A percentile compares a stretch with the other conserved stretches of the same genome.
Evolutionary conservation across 2,329 filamentous ascomycete genomes (phyloP).

Genomic region (Cladosporium colombiae): DNA sequence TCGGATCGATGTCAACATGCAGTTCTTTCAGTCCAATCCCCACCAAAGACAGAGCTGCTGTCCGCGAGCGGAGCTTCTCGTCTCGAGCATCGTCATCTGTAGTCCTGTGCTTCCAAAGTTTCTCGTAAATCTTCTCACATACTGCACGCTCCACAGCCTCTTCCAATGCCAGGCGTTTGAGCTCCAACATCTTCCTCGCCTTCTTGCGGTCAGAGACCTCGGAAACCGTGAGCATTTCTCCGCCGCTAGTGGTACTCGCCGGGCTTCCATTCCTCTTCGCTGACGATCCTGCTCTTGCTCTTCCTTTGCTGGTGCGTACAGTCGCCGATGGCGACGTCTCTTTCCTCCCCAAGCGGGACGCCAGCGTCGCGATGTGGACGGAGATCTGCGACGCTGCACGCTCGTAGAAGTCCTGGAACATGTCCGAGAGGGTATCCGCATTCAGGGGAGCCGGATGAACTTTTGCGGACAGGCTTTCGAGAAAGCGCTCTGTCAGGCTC

Average conservation of each 20-base stretch:
- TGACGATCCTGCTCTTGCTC: slow-evolving; percentile 42
- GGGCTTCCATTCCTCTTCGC: slow-evolving; percentile 38
- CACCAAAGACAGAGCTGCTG: slow-evolving; percentile 84
- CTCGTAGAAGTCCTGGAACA: slow-evolving; percentile 93
- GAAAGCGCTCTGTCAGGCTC: slow-evolving; percentile 87
- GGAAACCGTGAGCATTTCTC: slow-evolving; percentile 79
- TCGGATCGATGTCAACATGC: slow-evolving; percentile 69
- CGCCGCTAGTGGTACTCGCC: slow-evolving; percentile 46
- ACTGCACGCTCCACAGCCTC: slow-evolving; percentile 82
- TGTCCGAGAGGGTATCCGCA: slow-evolving; percentile 76
- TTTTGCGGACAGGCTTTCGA: slow-evolving; percentile 85
- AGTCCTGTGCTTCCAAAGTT: slow-evolving; percentile 86
- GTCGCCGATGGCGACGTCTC: slow-evolving; percentile 18
- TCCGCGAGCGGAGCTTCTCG: slow-evolving; percentile 91
- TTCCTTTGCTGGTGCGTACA: slow-evolving; percentile 35
- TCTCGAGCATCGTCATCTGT: slow-evolving; percentile 94
- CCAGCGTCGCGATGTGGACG: slow-evolving; percentile 81
- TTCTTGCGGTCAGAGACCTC: slow-evolving; percentile 81
- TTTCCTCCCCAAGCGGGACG: slow-evolving; percentile 68
- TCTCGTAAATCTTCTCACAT: slow-evolving; percentile 62
- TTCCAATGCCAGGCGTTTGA: slow-evolving; percentile 75
- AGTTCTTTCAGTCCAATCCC: slow-evolving; percentile 87
- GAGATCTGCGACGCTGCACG: slow-evolving; percentile 78
- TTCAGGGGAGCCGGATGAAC: slow-evolving; percentile 81
- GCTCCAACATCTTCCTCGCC: slow-evolving; percentile 74